Evolutionary conservation across 23 red algal species (phyloP), one percentile per base, ranked within the genome.

Genomic region (Rhodosorus marinus): DNA sequence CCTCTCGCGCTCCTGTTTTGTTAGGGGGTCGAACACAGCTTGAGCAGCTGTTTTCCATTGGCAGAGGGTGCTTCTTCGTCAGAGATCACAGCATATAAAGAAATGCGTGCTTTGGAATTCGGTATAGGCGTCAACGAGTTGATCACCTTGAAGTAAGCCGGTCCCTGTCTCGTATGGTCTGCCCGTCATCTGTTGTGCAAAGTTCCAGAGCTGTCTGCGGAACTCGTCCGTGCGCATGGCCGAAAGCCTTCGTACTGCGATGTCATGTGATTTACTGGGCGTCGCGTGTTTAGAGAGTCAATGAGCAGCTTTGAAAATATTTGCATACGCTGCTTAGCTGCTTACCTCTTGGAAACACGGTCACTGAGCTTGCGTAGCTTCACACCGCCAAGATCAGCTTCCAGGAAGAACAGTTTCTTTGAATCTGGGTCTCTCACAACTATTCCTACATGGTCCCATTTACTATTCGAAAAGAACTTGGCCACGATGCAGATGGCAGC

Each of bases 371-470:
- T 64, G 17, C 88, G 64, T 54, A 95, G 70, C 49, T 82, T 95
- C 8, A 95, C 88, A 5, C 88, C 88, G 0, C 76, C 70, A 8
- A 95, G 67, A 42, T 95, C 77, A 20, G 88, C 88, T 59, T 95
- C 88, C 17, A 95, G 69, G 55, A 95, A 81, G 22, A 76, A 58
- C 24, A 95, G 70, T 35, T 69, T 58, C 3, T 49, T 69, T 3
- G 76, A 63, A 0, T 26, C 58, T 26, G 78, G 66, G 50, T 71
- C 46, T 30, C 77, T 59, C 27, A 95, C 80, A 4, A 95, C 75
- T 8, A 95, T 51, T 22, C 88, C 88, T 14, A 95, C 88, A 53
- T 95, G 88, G 49, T 95, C 88, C 88, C 88, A 95, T 30, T 62
- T 51, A 9, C 67, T 76, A 49, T 83, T 95, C 47, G 71, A 80